phyloP scores from a whole-genome alignment of 345 rosid species.

The Linum tenue region DNA sequence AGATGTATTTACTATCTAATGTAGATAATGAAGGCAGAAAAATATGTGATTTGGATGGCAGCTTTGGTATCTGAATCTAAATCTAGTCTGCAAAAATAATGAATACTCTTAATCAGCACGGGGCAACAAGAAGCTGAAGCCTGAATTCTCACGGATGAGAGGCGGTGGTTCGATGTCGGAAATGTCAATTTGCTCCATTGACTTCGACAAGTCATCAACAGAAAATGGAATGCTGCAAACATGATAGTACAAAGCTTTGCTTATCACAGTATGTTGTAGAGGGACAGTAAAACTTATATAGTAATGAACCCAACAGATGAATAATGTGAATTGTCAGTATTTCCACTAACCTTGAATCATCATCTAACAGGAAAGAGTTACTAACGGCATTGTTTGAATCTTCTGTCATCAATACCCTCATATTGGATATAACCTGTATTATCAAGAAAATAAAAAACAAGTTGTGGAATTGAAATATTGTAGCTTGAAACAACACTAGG shows the following conservation, averaged over 20 bases:
- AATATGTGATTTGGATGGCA: not conserved
- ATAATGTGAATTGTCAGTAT: not conserved
- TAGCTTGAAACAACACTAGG: not conserved
- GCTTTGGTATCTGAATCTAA: not conserved
- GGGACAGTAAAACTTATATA: not conserved
- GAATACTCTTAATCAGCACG: not conserved
- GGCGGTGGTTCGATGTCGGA: conserved; percentile 2
- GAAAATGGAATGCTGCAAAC: conserved; percentile 6
- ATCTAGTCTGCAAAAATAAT: not conserved
- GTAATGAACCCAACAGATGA: not conserved
- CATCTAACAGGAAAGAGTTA: conserved; percentile 4
- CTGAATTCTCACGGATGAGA: not conserved
- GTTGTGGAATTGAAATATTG: not conserved
- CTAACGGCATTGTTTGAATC: conserved; percentile 5
- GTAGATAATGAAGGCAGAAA: not conserved
- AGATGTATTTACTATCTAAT: not conserved
- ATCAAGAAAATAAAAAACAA: too few species aligned
- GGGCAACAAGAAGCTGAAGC: conserved; percentile 4
- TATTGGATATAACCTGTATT: not conserved
- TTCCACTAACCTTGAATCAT: conserved; percentile 4
- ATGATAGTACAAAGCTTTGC: not conserved
- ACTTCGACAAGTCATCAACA: conserved; percentile 1
- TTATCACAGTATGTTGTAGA: not conserved
- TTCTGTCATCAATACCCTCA: conserved; percentile 5
- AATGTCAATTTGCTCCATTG: conserved; percentile 6